phyloP scores from a whole-genome alignment of 129 eudicot genomes.

The Tanacetum coccineum region DNA sequence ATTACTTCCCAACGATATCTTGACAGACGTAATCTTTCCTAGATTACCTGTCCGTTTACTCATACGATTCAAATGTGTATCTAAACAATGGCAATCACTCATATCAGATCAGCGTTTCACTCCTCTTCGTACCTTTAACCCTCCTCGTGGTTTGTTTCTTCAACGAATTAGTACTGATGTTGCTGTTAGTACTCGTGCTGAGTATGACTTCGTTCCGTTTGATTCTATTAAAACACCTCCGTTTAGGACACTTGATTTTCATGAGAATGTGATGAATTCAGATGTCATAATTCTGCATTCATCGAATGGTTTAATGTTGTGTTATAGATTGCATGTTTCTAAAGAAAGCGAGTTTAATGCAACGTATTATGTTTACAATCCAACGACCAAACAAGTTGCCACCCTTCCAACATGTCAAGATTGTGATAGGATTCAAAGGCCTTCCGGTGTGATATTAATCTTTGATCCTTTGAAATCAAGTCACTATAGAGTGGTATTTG shows the following conservation, averaged over 20 bases:
- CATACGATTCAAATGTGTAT: conserved; percentile 48
- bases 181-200: conserved; percentile 5
- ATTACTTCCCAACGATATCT: conserved; percentile 38
- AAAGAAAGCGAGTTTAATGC: conserved; percentile 10
- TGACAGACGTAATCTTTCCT: conserved; percentile 35
- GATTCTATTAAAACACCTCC: conserved; percentile 34
- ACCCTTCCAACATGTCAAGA: conserved; percentile 24
- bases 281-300: conserved; percentile 35
- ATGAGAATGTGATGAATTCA: not conserved
- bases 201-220: conserved; percentile 33
- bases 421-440: conserved; percentile 13
- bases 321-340: conserved; percentile 6
- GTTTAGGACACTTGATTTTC: conserved; percentile 20
- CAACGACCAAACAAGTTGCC: conserved; percentile 36
- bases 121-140: conserved; percentile 32
- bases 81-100: conserved; percentile 41
- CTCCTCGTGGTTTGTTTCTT: conserved; percentile 35
- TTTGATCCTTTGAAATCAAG: conserved; percentile 42
- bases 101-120: conserved; percentile 38
- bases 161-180: conserved; percentile 15
- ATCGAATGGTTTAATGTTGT: conserved; percentile 52
- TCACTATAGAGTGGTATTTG: conserved; percentile 26
- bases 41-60: conserved; percentile 47
- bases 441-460: conserved; percentile 36
- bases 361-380: conserved; percentile 39